phyloP scores from a whole-genome alignment of 2,329 filamentous ascomycete genomes.

The Scedosporium dehoogii region DNA sequence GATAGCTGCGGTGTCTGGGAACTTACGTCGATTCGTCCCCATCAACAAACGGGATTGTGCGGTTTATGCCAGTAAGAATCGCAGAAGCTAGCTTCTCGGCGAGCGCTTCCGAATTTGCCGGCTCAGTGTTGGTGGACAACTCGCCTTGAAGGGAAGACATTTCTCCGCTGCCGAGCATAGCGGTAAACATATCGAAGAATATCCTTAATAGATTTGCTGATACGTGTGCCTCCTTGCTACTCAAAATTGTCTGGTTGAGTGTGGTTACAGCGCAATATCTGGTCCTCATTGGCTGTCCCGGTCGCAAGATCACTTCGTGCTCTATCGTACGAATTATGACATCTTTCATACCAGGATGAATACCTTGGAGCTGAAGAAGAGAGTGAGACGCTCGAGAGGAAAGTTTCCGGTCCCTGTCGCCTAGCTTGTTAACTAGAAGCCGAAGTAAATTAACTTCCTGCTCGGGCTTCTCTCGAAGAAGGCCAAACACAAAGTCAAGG shows the following conservation, averaged over 20 bases:
- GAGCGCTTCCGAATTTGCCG: constrained; percentile 44
- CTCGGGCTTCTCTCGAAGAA: constrained; percentile 92
- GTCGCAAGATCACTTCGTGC: constrained; percentile 76
- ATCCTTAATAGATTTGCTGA: constrained; percentile 76
- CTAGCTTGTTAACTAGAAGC: constrained; percentile 89
- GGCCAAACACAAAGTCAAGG: constrained; percentile 81
- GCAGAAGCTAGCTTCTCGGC: constrained; percentile 83
- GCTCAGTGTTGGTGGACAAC: constrained; percentile 27
- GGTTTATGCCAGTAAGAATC: constrained; percentile 87
- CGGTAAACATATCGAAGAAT: constrained; percentile 84
- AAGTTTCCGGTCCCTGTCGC: constrained; percentile 91
- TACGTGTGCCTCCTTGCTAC: constrained; percentile 68
- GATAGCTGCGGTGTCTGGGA: neutral
- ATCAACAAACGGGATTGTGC: constrained; percentile 85
- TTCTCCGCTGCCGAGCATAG: constrained; percentile 58
- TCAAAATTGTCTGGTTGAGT: constrained; percentile 91
- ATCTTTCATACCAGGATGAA: constrained; percentile 88
- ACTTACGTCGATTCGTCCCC: constrained; percentile 64
- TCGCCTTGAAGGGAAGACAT: constrained; percentile 20
- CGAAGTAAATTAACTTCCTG: constrained; percentile 91
- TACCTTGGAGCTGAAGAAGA: constrained; percentile 79
- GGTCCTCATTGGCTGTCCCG: constrained; percentile 76
- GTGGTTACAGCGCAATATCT: constrained; percentile 97
- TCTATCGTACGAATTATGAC: constrained; percentile 80
- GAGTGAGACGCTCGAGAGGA: constrained; percentile 88